A percentile compares a stretch with the other conserved stretches of the same genome.
Evolutionary conservation across 768 basidiomycete genomes (phyloP).

Genomic region (Serendipita sp.): DNA sequence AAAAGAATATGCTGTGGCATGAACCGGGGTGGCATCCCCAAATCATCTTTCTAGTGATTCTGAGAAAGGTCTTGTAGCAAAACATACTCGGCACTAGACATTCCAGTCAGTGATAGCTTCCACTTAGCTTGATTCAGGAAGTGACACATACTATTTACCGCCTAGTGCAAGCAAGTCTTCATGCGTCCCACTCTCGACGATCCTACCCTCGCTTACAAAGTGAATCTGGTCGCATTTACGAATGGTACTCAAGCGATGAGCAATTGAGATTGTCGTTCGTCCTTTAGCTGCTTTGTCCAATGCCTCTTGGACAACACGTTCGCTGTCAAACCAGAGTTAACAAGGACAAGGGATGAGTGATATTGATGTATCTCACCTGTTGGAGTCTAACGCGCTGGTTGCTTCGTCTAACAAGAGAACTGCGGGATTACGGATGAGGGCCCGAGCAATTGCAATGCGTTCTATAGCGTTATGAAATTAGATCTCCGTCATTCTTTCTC

Average conservation of each 20-base stretch:
- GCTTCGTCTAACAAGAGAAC: conserved; percentile 81
- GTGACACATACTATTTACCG: conserved; percentile 22
- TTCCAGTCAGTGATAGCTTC: not conserved
- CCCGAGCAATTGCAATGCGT: conserved; percentile 74
- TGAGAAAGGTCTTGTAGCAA: not conserved
- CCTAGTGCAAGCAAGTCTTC: conserved; percentile 41
- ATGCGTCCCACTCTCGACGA: conserved; percentile 79
- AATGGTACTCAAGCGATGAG: conserved; percentile 84
- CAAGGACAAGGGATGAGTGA: too few relatives aligned
- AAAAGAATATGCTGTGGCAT: too few relatives aligned
- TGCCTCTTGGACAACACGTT: conserved; percentile 89
- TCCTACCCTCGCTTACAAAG: conserved; percentile 75
- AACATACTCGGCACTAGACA: conserved; percentile 7
- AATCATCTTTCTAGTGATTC: too few relatives aligned
- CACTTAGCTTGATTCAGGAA: not conserved
- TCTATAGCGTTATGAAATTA: conserved; percentile 14
- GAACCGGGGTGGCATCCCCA: too few relatives aligned
- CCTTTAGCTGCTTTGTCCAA: conserved; percentile 85
- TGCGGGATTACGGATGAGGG: conserved; percentile 78
- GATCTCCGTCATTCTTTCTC: too few relatives aligned
- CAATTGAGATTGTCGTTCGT: conserved; percentile 87
- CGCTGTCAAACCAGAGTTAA: conserved; percentile 17
- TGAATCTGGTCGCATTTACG: conserved; percentile 78
- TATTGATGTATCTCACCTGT: conserved; percentile 24
- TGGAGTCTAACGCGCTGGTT: conserved; percentile 80